Percentiles rank a stretch among this genome's conserved stretches.
These are phyloP conservation scores for Zymoseptoria ardabiliae DNA, from an alignment of 2,329 filamentous ascomycete species.

Conservation along the genomic window DNA sequence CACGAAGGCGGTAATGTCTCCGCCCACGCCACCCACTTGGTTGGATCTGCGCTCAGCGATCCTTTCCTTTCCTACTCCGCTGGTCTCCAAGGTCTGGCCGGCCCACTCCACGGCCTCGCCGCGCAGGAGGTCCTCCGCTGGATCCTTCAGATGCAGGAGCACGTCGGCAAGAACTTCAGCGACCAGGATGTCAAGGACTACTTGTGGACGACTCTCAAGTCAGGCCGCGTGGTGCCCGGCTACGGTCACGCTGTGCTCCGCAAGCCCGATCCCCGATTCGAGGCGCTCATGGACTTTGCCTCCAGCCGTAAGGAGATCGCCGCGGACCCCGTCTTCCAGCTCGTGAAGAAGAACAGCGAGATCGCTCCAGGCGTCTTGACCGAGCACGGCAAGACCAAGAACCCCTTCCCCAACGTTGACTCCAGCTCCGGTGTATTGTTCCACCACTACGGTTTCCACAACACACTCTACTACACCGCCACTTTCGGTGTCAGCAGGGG, in stretches of 20 bases:
- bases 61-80: constrained; percentile 94
- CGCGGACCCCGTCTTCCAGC: constrained; percentile 99
- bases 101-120: constrained; percentile 95
- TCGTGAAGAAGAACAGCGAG: constrained; percentile 99
- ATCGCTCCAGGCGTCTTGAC: constrained; percentile 95
- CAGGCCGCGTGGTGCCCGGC: constrained; percentile 90
- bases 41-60: constrained; percentile 92
- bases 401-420: constrained; percentile 98
- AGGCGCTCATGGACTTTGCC: constrained; percentile 94
- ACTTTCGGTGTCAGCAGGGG: constrained; percentile 63
- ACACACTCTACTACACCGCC: constrained; percentile 87
- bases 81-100: constrained; percentile 95
- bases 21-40: constrained; percentile 97
- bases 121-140: constrained; percentile 99
- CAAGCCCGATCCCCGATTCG: constrained; percentile 99
- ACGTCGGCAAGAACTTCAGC: constrained; percentile 85
- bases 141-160: constrained; percentile 98
- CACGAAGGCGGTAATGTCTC: constrained; percentile 99
- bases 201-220: constrained; percentile 95
- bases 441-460: constrained; percentile 95
- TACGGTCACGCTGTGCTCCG: constrained; percentile 98
- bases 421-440: constrained; percentile 98
- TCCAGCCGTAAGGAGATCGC: constrained; percentile 80
- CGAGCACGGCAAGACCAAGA: constrained; percentile 99
- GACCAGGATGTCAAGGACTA: constrained; percentile 97